These are phyloP conservation scores for Pythium chondricola DNA, from an alignment of 352 stramenopile species.

Conservation along the genomic window DNA sequence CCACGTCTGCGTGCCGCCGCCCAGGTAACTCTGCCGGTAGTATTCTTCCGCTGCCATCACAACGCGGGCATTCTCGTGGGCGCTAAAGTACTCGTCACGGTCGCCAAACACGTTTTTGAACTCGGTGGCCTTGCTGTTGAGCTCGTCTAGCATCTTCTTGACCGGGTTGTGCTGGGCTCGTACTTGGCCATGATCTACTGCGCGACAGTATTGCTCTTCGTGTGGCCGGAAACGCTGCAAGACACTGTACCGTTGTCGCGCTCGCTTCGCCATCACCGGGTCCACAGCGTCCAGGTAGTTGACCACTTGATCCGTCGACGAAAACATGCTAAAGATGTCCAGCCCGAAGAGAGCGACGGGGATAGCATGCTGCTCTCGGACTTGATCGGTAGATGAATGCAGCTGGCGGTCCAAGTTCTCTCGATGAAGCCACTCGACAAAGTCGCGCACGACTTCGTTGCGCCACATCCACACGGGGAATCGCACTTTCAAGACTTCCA, in stretches of 20 bases:
- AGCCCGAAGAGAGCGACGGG: slow-evolving; percentile 26
- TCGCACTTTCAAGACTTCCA: slow-evolving; percentile 23
- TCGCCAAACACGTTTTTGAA: slow-evolving; percentile 29
- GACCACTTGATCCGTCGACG: slow-evolving; percentile 26
- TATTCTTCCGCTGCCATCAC: slow-evolving; percentile 28
- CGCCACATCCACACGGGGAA: slow-evolving; percentile 39
- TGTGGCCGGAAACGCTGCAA: slow-evolving; percentile 23
- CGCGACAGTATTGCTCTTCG: slow-evolving; percentile 20
- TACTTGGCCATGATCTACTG: slow-evolving; percentile 15
- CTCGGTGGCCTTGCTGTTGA: slow-evolving; percentile 17
- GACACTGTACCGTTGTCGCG: slow-evolving; percentile 17
- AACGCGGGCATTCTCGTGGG: slow-evolving; percentile 29
- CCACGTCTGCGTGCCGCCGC: slow-evolving; percentile 17
- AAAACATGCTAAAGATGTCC: slow-evolving; percentile 36
- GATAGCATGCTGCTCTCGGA: slow-evolving; percentile 2
- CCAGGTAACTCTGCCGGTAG: slow-evolving; percentile 27
- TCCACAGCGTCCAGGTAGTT: slow-evolving; percentile 25
- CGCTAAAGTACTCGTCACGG: slow-evolving; percentile 28
- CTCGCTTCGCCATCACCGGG: slow-evolving; percentile 21
- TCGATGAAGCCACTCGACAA: slow-evolving; percentile 27
- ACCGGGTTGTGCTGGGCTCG: slow-evolving; percentile 19
- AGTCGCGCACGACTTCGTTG: slow-evolving; percentile 29
- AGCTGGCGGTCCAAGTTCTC: slow-evolving; percentile 20
- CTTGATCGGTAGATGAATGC: not conserved
- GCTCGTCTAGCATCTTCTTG: slow-evolving; percentile 21